Evolutionary conservation across 495 filamentous ascomycete species (phyloP).

Genomic region (Podospora sp.): DNA sequence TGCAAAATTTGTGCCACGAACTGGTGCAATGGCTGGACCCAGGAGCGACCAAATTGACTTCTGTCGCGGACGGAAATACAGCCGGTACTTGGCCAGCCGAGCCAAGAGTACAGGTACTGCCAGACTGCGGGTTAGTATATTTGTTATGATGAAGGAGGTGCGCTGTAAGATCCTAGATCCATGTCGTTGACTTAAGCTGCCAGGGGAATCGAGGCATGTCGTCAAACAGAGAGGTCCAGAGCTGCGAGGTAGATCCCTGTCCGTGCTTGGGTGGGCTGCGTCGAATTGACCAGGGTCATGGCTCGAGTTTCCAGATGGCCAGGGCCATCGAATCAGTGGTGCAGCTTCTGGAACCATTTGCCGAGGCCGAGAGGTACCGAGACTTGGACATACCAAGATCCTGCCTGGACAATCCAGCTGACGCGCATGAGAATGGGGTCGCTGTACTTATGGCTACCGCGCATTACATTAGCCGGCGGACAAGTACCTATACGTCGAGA

Average conservation of each 20-base stretch:
- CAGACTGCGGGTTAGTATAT: slow-evolving; percentile 30
- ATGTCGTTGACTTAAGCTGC: slow-evolving; percentile 38
- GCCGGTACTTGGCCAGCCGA: slow-evolving; percentile 28
- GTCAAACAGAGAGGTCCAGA: slow-evolving; percentile 30
- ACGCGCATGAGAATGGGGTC: slow-evolving; percentile 31
- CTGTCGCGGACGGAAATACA: slow-evolving; percentile 25
- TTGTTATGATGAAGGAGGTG: slow-evolving; percentile 36
- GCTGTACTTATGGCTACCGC: slow-evolving; percentile 19
- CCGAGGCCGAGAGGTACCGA: slow-evolving; percentile 29
- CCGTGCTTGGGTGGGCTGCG: slow-evolving; percentile 35
- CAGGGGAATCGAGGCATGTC: slow-evolving; percentile 34
- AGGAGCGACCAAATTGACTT: slow-evolving; percentile 22
- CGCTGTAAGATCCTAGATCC: slow-evolving; percentile 33
- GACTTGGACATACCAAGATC: slow-evolving; percentile 21
- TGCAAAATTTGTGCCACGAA: slow-evolving; percentile 26
- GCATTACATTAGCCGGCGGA: slow-evolving; percentile 30
- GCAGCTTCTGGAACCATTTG: slow-evolving; percentile 38
- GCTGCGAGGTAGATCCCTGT: slow-evolving; percentile 40
- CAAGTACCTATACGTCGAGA: slow-evolving; percentile 24
- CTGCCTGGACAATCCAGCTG: slow-evolving; percentile 16
- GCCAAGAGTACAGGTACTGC: slow-evolving; percentile 34
- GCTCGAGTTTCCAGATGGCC: slow-evolving; percentile 30
- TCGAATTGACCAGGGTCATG: slow-evolving; percentile 34
- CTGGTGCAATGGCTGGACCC: slow-evolving; percentile 13
- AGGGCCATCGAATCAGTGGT: slow-evolving; percentile 30